Percentiles rank a stretch among this genome's conserved stretches.
Conservation (phyloP, 2,329 filamentous ascomycete species). For the Penicillium polonicum region DNA sequence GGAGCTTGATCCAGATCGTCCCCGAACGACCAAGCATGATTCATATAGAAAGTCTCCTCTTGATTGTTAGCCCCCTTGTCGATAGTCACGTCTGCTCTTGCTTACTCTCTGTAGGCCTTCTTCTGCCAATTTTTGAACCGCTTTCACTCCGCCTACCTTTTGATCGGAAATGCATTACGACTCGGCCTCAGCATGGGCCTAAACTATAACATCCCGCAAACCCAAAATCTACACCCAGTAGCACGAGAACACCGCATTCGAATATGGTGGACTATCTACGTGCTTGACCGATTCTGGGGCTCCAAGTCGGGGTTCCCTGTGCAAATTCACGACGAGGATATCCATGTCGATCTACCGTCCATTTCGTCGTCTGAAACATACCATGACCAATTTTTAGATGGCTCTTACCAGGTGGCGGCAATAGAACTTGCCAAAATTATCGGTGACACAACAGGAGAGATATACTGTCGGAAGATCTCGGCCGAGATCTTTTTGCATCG, state of each 20-base stretch:
- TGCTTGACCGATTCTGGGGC: constrained; percentile 44
- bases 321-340: constrained; percentile 49
- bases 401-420: constrained; percentile 28
- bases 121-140: constrained; percentile 33
- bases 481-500: constrained; percentile 33
- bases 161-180: constrained; percentile 38
- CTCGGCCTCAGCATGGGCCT: constrained; percentile 42
- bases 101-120: constrained; percentile 21
- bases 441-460: constrained; percentile 25
- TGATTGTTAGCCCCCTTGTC: constrained; percentile 28
- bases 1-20: constrained; percentile 38
- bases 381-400: constrained; percentile 33
- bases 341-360: constrained; percentile 36
- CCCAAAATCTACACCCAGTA: constrained; percentile 26
- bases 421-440: constrained; percentile 33
- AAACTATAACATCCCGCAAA: constrained; percentile 36
- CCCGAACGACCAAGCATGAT: constrained; percentile 43
- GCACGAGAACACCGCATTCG: constrained; percentile 36
- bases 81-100: neutral
- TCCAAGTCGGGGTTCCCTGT: constrained; percentile 48
- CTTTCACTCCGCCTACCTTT: constrained; percentile 29
- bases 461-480: constrained; percentile 29
- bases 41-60: constrained; percentile 42
- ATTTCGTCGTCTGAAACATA: constrained; percentile 19
- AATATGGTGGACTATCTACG: constrained; percentile 36